Conservation (phyloP, 2,329 filamentous ascomycete genomes). For the Metarhizium humberi region DNA sequence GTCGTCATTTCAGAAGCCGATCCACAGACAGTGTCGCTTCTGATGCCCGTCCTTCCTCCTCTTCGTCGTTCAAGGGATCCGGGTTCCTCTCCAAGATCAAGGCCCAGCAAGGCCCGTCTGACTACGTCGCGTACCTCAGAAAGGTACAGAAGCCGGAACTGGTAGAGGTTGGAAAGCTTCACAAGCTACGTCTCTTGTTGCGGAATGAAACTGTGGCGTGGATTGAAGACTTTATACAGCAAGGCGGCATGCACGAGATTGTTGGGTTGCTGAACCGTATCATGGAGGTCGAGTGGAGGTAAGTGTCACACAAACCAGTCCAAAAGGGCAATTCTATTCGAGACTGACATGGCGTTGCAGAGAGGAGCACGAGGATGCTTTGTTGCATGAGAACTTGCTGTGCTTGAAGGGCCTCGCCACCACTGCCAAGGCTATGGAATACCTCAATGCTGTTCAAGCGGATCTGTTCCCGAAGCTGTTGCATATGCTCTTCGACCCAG, state of each 20-base stretch:
- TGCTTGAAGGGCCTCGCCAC: slow-evolving; percentile 94
- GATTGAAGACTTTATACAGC: slow-evolving; percentile 85
- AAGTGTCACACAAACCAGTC: background rate
- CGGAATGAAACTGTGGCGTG: slow-evolving; percentile 93
- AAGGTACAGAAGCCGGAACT: slow-evolving; percentile 73
- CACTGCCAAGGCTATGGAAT: slow-evolving; percentile 74
- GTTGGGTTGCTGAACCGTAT: slow-evolving; percentile 81
- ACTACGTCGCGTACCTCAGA: slow-evolving; percentile 79
- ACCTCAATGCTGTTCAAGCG: slow-evolving; percentile 69
- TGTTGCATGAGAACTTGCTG: slow-evolving; percentile 84
- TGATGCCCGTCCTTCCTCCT: slow-evolving; percentile 42
- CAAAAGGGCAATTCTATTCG: background rate
- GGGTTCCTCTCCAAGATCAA: slow-evolving; percentile 60
- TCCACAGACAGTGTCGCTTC: slow-evolving; percentile 61
- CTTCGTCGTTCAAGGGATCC: slow-evolving; percentile 44
- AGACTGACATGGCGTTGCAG: slow-evolving; percentile 31
- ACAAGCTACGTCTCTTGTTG: slow-evolving; percentile 81
- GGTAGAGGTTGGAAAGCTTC: slow-evolving; percentile 88
- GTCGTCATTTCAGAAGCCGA: slow-evolving; percentile 60
- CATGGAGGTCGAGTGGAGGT: slow-evolving; percentile 95
- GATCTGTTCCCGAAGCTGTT: slow-evolving; percentile 80
- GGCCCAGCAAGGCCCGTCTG: slow-evolving; percentile 63
- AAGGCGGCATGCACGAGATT: slow-evolving; percentile 88
- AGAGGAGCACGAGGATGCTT: slow-evolving; percentile 89
- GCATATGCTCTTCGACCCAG: slow-evolving; percentile 89